phyloP scores from a whole-genome alignment of 306 rosid species.

The Morella rubra region DNA sequence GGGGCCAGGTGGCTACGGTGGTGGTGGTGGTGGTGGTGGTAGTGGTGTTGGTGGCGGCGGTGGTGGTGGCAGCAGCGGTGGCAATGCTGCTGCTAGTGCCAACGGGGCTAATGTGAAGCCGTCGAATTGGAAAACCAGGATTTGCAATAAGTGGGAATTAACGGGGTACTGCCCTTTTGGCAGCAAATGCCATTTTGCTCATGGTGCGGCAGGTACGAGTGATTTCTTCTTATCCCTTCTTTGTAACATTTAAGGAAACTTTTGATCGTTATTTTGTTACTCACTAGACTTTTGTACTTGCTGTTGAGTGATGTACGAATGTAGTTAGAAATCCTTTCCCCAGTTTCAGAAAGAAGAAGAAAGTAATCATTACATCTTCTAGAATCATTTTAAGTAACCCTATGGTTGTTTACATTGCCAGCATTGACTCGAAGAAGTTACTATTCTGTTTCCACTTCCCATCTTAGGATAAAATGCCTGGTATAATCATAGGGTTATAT shows the following conservation, averaged over 20 bases:
- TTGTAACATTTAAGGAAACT: neutral
- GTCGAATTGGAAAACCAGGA: conserved; percentile 97
- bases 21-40: conserved; percentile 30
- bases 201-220: conserved; percentile 82
- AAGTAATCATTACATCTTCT: neutral
- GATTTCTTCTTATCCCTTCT: neutral
- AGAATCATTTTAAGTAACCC: neutral
- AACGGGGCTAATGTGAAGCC: conserved; percentile 66
- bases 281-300: neutral
- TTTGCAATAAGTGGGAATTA: conserved; percentile 98
- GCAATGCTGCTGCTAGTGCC: conserved; percentile 16
- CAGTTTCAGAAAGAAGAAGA: neutral
- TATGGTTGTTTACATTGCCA: neutral
- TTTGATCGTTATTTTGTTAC: neutral
- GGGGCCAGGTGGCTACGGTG: conserved; percentile 94
- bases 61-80: neutral
- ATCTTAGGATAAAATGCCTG: no score
- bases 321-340: neutral
- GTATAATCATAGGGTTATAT: neutral
- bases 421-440: neutral
- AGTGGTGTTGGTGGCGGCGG: conserved; percentile 40
- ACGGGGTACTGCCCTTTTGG: conserved; percentile 99
- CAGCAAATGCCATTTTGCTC: conserved; percentile 97
- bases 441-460: no score
- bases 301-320: neutral